Evolutionary conservation across 1,139 yeast genomes (phyloP), one percentile per base, ranked within the genome.

Genomic region (Hanseniaspora sp.): DNA sequence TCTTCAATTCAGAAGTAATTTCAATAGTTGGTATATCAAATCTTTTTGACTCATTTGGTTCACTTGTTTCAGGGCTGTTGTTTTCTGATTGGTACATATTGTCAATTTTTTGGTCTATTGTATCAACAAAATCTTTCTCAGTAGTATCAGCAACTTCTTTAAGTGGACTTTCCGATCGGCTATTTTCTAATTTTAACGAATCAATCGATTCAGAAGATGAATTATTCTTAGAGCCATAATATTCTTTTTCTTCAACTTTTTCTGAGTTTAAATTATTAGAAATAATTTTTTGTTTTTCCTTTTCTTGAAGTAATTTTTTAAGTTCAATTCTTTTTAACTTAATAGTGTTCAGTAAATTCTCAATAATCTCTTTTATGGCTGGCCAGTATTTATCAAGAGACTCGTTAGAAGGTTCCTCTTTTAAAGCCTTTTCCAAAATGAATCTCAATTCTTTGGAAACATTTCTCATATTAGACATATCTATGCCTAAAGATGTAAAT

Each of bases 321-420:
- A 67, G 79, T 52, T 72, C 72, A 0, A 74, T 72, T 64, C 92
- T 96, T 63, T 90, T 92, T 13, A 77, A 74, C 67, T 92, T 92
- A 64, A 94, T 72, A 61, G 82, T 87, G 61, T 84, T 87, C 56
- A 94, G 73, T 53, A 94, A 69, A 7, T 82, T 81, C 11, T 88
- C 95, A 56, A 94, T 87, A 43, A 92, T 87, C 59, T 84, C 88
- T 52, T 96, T 77, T 33, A 94, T 88, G 54, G 80, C 78, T 0
- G 98, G 97, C 43, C 90, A 72, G 64, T 84, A 90, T 57, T 77
- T 69, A 61, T 90, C 96, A 57, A 90, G 72, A 49, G 84, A 84
- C 55, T 81, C 86, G 62, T 86, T 95, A 3, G 95, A 82, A 0
- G 96, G 95, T 15, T 83, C 80, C 62, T 86, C 92, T 56, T 95